These are phyloP conservation scores for Teunomyces tritomae DNA, from an alignment of 805 yeast species.

Conservation along the genomic window DNA sequence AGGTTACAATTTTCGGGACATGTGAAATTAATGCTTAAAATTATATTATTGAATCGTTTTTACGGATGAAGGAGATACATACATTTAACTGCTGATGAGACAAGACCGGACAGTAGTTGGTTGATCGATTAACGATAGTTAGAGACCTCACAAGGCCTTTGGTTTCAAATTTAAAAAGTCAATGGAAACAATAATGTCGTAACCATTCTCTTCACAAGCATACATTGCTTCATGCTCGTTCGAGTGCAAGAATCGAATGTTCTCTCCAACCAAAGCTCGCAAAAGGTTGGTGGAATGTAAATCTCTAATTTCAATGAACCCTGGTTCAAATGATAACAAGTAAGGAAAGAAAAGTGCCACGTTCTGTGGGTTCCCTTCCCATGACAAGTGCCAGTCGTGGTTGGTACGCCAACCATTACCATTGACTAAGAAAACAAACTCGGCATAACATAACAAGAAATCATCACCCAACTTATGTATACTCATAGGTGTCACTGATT, in stretches of 20 bases:
- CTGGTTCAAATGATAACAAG: slow-evolving; percentile 83
- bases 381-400: slow-evolving; percentile 88
- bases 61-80: not conserved
- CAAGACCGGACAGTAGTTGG: not conserved
- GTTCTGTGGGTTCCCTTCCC: slow-evolving; percentile 95
- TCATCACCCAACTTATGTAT: slow-evolving; percentile 83
- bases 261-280: slow-evolving; percentile 88
- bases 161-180: slow-evolving; percentile 75
- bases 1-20: not conserved
- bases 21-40: not conserved
- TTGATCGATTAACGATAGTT: not conserved
- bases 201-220: slow-evolving; percentile 88
- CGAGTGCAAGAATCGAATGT: slow-evolving; percentile 83
- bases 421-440: slow-evolving; percentile 91
- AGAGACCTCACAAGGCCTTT: slow-evolving; percentile 9
- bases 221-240: slow-evolving; percentile 91
- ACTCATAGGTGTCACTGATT: slow-evolving; percentile 79
- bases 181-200: slow-evolving; percentile 86
- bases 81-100: not conserved
- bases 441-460: slow-evolving; percentile 84
- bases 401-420: slow-evolving; percentile 95
- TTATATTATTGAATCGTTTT: not conserved
- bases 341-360: slow-evolving; percentile 95
- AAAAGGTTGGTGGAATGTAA: slow-evolving; percentile 84
- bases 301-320: slow-evolving; percentile 88